Percentiles rank a stretch among this genome's conserved stretches.
Evolutionary conservation across 257 asterid genomes (phyloP).

Genomic region (Forsythia suspensa): DNA sequence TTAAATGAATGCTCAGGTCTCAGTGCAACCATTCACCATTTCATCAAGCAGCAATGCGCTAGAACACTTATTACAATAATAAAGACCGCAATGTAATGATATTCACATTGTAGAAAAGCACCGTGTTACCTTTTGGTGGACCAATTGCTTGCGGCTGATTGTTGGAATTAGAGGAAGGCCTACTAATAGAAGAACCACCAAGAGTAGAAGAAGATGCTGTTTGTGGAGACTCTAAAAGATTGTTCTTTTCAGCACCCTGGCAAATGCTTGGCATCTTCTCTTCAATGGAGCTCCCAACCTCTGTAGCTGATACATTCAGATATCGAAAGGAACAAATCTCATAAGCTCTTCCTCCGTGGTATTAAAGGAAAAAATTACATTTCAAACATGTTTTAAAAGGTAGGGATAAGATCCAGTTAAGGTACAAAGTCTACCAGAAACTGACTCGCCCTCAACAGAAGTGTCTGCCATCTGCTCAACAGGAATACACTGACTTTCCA

Average conservation of each 20-base stretch:
- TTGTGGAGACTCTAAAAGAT: slow-evolving; percentile 46
- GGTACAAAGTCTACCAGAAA: slow-evolving; percentile 41
- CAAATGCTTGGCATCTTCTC: slow-evolving; percentile 40
- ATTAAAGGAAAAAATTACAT: slow-evolving; percentile 12
- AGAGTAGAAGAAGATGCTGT: slow-evolving; percentile 38
- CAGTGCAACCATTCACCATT: neutral
- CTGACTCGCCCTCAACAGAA: slow-evolving; percentile 37
- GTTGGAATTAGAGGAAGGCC: slow-evolving; percentile 77
- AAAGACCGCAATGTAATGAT: neutral
- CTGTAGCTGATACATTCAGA: slow-evolving; percentile 36
- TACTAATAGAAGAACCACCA: slow-evolving; percentile 50
- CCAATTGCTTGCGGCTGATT: slow-evolving; percentile 64
- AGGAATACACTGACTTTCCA: slow-evolving; percentile 34
- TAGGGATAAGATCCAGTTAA: slow-evolving; percentile 19
- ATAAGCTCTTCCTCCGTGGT: slow-evolving; percentile 17
- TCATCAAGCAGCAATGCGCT: neutral
- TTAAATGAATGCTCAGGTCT: neutral
- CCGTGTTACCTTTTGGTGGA: slow-evolving; percentile 60
- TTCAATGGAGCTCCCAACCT: slow-evolving; percentile 36
- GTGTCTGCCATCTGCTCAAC: slow-evolving; percentile 35
- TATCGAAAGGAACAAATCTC: slow-evolving; percentile 22
- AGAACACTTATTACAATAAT: neutral
- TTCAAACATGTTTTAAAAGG: neutral
- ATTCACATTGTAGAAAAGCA: neutral
- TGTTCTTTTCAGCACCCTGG: slow-evolving; percentile 57